Percentiles rank a stretch among this genome's conserved stretches.
These are phyloP conservation scores for Botrytis sinoallii DNA, from an alignment of 2,329 filamentous ascomycete genomes.

Conservation along the genomic window DNA sequence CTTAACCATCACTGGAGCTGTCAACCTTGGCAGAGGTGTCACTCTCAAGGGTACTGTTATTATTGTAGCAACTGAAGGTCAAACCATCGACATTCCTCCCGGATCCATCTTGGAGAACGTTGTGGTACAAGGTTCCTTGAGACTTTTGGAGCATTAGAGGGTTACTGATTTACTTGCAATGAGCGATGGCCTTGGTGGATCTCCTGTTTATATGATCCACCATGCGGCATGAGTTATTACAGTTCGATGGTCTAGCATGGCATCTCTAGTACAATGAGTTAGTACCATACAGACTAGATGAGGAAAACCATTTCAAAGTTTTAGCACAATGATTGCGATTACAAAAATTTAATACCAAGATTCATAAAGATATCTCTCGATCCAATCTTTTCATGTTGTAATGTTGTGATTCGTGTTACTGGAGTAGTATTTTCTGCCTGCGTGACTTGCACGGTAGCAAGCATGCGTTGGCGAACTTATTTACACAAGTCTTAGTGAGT, in stretches of 20 bases:
- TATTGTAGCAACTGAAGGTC: slow-evolving; percentile 95
- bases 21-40: slow-evolving; percentile 94
- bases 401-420: background rate
- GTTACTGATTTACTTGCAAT: slow-evolving; percentile 16
- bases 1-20: slow-evolving; percentile 93
- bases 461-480: background rate
- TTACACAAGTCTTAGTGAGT: background rate
- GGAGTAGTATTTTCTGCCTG: background rate
- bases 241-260: slow-evolving; percentile 17
- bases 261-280: slow-evolving; percentile 10
- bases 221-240: background rate
- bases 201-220: slow-evolving; percentile 15
- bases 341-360: slow-evolving; percentile 7
- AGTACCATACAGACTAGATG: slow-evolving; percentile 16
- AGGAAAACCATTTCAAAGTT: slow-evolving; percentile 9
- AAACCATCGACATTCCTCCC: slow-evolving; percentile 95
- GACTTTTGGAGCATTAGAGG: slow-evolving; percentile 62
- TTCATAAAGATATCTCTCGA: background rate
- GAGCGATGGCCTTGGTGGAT: slow-evolving; percentile 14
- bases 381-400: background rate
- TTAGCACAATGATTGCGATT: slow-evolving; percentile 1
- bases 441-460: background rate
- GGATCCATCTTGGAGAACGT: slow-evolving; percentile 98
- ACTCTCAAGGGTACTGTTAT: slow-evolving; percentile 98
- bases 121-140: slow-evolving; percentile 94